Conservation (phyloP, 192 early-diverging fungal species). For the Coemansia reversa region DNA sequence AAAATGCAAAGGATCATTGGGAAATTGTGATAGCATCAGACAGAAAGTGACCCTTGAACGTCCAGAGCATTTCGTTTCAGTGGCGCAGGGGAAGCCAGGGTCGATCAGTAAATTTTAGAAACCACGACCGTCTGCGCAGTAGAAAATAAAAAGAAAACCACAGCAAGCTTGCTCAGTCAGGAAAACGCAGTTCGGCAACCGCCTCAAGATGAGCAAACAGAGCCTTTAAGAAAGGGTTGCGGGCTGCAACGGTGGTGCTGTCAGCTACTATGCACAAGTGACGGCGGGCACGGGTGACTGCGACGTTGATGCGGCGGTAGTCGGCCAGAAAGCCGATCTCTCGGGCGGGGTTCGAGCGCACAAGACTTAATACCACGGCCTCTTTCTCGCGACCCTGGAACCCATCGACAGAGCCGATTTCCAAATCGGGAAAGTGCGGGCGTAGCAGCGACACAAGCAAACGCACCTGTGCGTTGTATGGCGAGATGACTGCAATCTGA, state of each 20-base stretch:
- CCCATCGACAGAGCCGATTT: constrained; percentile 85
- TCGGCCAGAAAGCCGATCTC: constrained; percentile 86
- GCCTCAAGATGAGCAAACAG: constrained; percentile 55
- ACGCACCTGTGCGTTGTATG: constrained; percentile 80
- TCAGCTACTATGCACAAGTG: constrained; percentile 85
- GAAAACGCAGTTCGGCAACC: constrained; percentile 51
- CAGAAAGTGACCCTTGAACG: too few species aligned
- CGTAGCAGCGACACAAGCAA: constrained; percentile 54
- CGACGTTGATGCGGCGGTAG: constrained; percentile 83
- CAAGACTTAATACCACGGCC: constrained; percentile 76
- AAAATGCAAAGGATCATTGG: too few species aligned
- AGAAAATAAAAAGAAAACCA: too few species aligned
- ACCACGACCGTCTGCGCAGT: too few species aligned
- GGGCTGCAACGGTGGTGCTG: constrained; percentile 57
- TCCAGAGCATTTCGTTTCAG: too few species aligned
- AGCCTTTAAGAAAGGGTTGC: constrained; percentile 53
- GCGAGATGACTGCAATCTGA: constrained; percentile 84
- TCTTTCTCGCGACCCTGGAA: constrained; percentile 93
- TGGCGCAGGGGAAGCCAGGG: too few species aligned
- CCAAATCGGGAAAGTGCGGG: constrained; percentile 61
- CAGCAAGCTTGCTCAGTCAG: neutral
- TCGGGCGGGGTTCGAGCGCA: constrained; percentile 73
- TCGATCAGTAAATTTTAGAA: too few species aligned
- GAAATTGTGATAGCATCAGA: too few species aligned
- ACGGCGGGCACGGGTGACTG: constrained; percentile 82